Evolutionary conservation across 2,329 filamentous ascomycete species (phyloP), one percentile per base, ranked within the genome.

Genomic region (Trichoderma sp.): DNA sequence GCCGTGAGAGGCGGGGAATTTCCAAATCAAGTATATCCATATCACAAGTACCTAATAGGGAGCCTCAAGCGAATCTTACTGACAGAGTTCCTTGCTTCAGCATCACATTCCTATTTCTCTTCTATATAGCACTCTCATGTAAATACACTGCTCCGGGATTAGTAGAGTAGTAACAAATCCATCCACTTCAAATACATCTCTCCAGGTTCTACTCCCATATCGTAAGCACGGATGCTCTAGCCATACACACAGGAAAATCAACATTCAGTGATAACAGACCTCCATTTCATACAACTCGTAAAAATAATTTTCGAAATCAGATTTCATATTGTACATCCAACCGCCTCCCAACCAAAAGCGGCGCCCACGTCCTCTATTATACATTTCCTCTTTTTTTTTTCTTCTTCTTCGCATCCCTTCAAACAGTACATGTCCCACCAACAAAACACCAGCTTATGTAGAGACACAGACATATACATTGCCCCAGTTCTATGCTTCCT

Each of bases 391-490:
- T 34, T 63, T 42, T 52, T 48, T n/a, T 53, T 50, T 59, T 17
- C 37, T 68, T 17, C 25, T 63, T 42, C 39, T 48, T 15, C 13
- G 34, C 53, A 57, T 34, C 19, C 17, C 58, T 72, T 52, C 67
- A 27, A 66, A 69, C 69, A 67, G 73, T 71, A 71, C 73, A 72
- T 54, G 10, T 54, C 27, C 52, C 52, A 13, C 10, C 29, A 54
- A 13, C 27, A 34, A 34, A 42, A 54, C 52, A 19, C 29, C 52
- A 54, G 15, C 27, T 19, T 13, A 32, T 32, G 29, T 54, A 54
- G 52, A 19, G 52, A 19, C 52, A 54, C 32, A 29, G 72, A 75
- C 72, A 75, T 69, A 37, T 39, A 50, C 42, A 56, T 59, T 42
- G n/a, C 48, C 19, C 19, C 37, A 67, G 9, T n/a, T 19, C 3